Evolutionary conservation across 306 rosid species (phyloP).

Genomic region (Prunus dulcis): DNA sequence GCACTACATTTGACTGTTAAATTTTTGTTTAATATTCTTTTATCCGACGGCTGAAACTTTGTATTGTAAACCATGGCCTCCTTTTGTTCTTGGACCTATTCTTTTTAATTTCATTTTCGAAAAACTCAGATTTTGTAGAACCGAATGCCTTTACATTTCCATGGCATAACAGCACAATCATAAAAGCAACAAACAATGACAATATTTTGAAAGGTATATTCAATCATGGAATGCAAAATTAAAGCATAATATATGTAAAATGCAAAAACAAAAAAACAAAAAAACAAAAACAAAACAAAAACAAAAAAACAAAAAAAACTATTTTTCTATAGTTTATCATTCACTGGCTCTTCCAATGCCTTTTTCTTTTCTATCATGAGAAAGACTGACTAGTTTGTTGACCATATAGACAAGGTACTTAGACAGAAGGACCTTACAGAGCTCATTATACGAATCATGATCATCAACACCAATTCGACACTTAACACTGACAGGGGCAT

Average conservation of each 20-base stretch:
- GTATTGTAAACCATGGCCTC: too few relatives aligned
- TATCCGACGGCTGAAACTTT: too few relatives aligned
- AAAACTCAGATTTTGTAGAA: too few relatives aligned
- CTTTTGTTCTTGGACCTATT: too few relatives aligned
- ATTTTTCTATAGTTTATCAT: background rate
- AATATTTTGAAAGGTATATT: too few relatives aligned
- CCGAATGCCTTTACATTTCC: too few relatives aligned
- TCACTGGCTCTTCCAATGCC: background rate
- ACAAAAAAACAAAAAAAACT: too few relatives aligned
- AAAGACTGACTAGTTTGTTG: background rate
- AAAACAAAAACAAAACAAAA: too few relatives aligned
- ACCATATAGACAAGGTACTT: slow-evolving; percentile 12
- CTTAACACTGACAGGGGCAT: slow-evolving; percentile 79
- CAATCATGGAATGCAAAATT: background rate
- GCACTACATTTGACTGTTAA: background rate
- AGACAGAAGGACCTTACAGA: slow-evolving; percentile 59
- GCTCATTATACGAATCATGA: slow-evolving; percentile 93
- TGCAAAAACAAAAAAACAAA: background rate
- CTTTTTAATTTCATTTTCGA: too few relatives aligned
- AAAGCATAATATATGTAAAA: background rate
- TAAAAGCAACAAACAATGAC: too few relatives aligned
- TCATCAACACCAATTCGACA: slow-evolving; percentile 95
- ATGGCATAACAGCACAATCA: too few relatives aligned
- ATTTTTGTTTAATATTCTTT: background rate
- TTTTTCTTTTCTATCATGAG: background rate